Base-by-base conservation (phyloP, 257 asterid species). In the Osmanthus fragrans region DNA sequence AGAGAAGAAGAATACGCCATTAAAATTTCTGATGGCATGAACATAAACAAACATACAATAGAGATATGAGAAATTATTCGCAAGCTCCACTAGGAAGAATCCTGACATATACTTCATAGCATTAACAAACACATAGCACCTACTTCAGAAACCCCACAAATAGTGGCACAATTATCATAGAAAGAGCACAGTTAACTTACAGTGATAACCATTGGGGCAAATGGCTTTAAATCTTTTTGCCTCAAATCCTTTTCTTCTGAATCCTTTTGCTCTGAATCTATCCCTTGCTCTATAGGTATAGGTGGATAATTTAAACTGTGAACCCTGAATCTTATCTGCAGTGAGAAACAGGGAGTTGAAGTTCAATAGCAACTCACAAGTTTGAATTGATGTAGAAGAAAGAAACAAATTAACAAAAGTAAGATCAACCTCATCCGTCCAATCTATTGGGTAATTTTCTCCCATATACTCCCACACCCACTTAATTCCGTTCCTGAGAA, bases 391-490 rank as follows among this genome's bases (percentile, higher is more conserved):
- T 7, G 56, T 9, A 25, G 15, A 75, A 65, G 58, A 45, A 47
- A 82, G 3, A 33, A 49, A 70, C 12, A 58, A 69, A 60, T 16
- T 42, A 12, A 10, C 42, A 36, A 36, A 70, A 34, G 73, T 65
- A 76, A 82, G 65, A 73, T 12, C 76, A 68, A 95, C 99, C 99
- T 93, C 97, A 73, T 90, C 96, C 21, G 71, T 30, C 39, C 88
- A 89, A 47, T 90, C 96, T 75, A 95, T 86, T 5, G 91, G 89
- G 71, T 82, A 93, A 47, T 84, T 79, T 54, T 80, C 83, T 45
- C 75, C 97, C 36, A 79, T 83, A 65, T 60, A 93, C 80, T 82
- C 81, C 98, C 99, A 95, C 60, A 81, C 69, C 99, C 98, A 95
- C 77, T 72, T 74, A 75, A 90, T 82, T 64, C 73, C 83, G 39